Base-by-base conservation (phyloP, 306 rosid species). In the Adenanthera pavonina region DNA sequence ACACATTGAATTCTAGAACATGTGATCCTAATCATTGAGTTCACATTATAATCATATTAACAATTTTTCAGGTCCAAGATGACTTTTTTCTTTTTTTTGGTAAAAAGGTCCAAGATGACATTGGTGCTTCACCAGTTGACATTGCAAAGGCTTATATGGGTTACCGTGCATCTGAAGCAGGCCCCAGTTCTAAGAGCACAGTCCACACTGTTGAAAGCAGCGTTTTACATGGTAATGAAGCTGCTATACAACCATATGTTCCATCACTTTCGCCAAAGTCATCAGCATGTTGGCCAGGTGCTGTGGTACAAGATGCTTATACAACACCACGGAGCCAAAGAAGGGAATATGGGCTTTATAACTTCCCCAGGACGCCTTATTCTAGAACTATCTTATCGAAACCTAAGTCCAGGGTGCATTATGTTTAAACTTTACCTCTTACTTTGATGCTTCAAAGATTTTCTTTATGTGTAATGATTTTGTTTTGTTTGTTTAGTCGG, bases 141-240 rank as follows among this genome's bases (percentile, higher is more conserved):
- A 89, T 95, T 88, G 99, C 99, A 41, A 89, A 91, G 85, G 97
- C 96, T 81, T 95, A 89, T 84, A 95, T 95, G 97, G 87, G 83
- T 84, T 87, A 86, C 82, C 89, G 89, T 80, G 85, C 82, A 78
- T 86, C 82, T 17, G 97, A 90, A 79, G 83, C 76, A 60, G 90
- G 88, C 75, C 69, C 81, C 75, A 84, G 82, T 85, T 83, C 87
- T 43, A 90, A 84, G 88, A 79, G 67, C 78, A 48, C 44, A 53
- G 57, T 69, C 54, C 86, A 79, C 65, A 72, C 71, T 65, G 84
- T 82, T 75, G 92, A 88, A 75, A 90, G 78, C 73, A 73, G 73
- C 9, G 73, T 44, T 59, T 69, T 87, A 69, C 84, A 17, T 76
- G 84, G 78, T 49, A 85, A 81, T 70, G 89, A 82, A 70, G 84